A percentile compares a stretch with the other conserved stretches of the same genome.
These are phyloP conservation scores for Polytrichum formosum DNA, from an alignment of 225 moss, liverwort and hornwort species.

Conservation along the genomic window DNA sequence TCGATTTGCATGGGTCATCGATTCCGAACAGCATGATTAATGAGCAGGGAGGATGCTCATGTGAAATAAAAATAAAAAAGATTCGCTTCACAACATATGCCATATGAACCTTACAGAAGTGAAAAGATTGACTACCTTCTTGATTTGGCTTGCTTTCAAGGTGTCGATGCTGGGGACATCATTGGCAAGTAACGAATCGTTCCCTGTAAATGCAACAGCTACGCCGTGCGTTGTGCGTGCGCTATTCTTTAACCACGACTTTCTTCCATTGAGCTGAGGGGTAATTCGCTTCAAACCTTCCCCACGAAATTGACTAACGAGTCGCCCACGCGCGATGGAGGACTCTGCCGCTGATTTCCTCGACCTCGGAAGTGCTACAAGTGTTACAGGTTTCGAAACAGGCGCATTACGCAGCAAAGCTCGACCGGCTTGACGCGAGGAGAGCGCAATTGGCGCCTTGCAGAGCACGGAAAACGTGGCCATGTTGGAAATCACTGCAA, in stretches of 20 bases:
- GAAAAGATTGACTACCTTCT: slow-evolving; percentile 26
- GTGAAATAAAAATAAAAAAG: neutral
- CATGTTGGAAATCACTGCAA: slow-evolving; percentile 17
- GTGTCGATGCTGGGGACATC: slow-evolving; percentile 8
- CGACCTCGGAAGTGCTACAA: slow-evolving; percentile 22
- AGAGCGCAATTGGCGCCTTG: slow-evolving; percentile 28
- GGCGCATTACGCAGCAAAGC: slow-evolving; percentile 15
- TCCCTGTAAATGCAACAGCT: slow-evolving; percentile 34
- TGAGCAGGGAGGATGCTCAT: too few relatives aligned
- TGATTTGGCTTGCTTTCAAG: slow-evolving; percentile 54
- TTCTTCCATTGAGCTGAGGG: slow-evolving; percentile 10
- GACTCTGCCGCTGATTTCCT: neutral
- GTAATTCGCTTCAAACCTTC: neutral
- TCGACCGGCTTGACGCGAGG: slow-evolving; percentile 11
- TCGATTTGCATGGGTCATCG: neutral
- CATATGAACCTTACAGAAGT: neutral
- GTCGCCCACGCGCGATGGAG: slow-evolving; percentile 7
- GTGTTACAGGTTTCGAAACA: slow-evolving; percentile 12
- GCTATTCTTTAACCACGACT: neutral
- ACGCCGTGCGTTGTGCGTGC: slow-evolving; percentile 16
- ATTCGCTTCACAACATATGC: neutral
- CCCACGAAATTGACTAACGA: slow-evolving; percentile 35
- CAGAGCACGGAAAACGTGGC: slow-evolving; percentile 31
- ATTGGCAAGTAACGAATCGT: slow-evolving; percentile 15
- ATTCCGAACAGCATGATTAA: too few relatives aligned